Evolutionary conservation across 2,329 filamentous ascomycete species (phyloP).

Genomic region (Metarhizium guizhouense): DNA sequence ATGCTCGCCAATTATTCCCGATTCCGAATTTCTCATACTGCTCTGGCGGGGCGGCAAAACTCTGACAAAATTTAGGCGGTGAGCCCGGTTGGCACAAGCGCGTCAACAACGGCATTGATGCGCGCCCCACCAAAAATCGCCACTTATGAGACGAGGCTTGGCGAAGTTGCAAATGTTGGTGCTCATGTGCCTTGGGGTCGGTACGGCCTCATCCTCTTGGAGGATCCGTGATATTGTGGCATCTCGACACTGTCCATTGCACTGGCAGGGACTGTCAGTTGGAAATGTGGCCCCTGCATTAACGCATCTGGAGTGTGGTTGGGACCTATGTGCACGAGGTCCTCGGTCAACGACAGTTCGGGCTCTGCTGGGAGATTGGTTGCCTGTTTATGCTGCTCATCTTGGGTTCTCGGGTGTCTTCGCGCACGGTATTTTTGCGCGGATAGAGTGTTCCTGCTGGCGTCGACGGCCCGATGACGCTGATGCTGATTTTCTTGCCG

Average conservation of each 20-base stretch:
- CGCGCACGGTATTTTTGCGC: conserved; percentile 16
- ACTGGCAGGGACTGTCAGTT: conserved; percentile 13
- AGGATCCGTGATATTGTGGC: conserved; percentile 18
- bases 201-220: conserved; percentile 20
- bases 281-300: conserved; percentile 20
- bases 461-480: conserved; percentile 29
- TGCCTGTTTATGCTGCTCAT: conserved; percentile 5
- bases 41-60: conserved; percentile 12
- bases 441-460: conserved; percentile 17
- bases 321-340: conserved; percentile 6
- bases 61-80: conserved; percentile 19
- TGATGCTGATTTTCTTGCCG: conserved; percentile 29
- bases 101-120: background rate
- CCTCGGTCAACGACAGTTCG: conserved; percentile 1
- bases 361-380: conserved; percentile 9
- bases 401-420: conserved; percentile 10
- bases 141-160: conserved; percentile 3
- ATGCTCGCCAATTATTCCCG: background rate
- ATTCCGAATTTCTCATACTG: background rate
- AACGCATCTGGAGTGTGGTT: conserved; percentile 12
- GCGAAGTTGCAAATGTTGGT: background rate
- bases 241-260: background rate
- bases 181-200: conserved; percentile 7
- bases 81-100: conserved; percentile 4
- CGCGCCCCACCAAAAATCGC: background rate